phyloP scores from a whole-genome alignment of 2,329 filamentous ascomycete genomes.

The Amesomyces nigricolor region DNA sequence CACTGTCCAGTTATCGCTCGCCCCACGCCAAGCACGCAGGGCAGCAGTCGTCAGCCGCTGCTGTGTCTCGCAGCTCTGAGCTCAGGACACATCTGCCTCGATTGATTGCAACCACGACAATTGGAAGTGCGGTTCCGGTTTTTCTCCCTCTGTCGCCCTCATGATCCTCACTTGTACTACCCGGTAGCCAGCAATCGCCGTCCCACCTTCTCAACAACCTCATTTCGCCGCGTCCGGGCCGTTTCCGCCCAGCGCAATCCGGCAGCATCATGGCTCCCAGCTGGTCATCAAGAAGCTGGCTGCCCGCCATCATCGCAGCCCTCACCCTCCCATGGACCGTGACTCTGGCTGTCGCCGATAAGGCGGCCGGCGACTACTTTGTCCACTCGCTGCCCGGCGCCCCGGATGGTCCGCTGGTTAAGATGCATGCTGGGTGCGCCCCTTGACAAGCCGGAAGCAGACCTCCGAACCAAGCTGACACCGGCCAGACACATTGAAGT shows the following conservation, averaged over 20 bases:
- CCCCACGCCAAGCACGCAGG: constrained; percentile 15
- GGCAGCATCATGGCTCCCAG: constrained; percentile 21
- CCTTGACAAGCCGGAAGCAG: not conserved
- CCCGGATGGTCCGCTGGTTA: constrained; percentile 70
- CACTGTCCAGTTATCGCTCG: constrained; percentile 8
- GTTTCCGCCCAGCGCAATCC: constrained; percentile 11
- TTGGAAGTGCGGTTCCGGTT: not conserved
- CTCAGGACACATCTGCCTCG: constrained; percentile 21
- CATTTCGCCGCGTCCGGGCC: constrained; percentile 6
- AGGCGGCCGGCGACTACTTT: constrained; percentile 78
- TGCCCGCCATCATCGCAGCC: constrained; percentile 25
- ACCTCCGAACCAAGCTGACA: constrained; percentile 16
- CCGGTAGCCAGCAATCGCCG: constrained; percentile 18
- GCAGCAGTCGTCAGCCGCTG: constrained; percentile 18
- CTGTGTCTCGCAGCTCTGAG: constrained; percentile 4
- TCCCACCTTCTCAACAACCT: not conserved
- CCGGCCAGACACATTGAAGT: constrained; percentile 83
- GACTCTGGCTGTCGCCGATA: constrained; percentile 35
- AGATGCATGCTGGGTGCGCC: constrained; percentile 95
- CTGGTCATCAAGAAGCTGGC: constrained; percentile 22
- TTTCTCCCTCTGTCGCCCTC: constrained; percentile 3
- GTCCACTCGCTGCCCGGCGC: constrained; percentile 79
- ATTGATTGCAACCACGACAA: not conserved
- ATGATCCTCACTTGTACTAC: constrained; percentile 17
- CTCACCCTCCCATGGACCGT: constrained; percentile 42